Percentiles rank a stretch among this genome's conserved stretches.
phyloP scores from a whole-genome alignment of 306 rosid genomes.

The Casuarina equisetifolia region DNA sequence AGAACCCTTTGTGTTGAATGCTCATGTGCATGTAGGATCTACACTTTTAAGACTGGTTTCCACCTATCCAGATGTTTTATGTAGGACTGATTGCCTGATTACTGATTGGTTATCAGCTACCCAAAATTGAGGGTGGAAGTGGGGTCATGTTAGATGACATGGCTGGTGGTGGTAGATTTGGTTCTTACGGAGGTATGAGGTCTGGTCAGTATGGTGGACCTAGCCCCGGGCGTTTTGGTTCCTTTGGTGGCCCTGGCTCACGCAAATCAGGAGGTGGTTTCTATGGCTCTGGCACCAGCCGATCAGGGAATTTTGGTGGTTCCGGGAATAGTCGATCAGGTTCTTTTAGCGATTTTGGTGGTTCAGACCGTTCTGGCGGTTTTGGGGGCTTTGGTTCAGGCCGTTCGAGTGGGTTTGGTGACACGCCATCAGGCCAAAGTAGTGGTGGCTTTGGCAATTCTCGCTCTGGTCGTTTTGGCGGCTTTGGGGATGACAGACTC shows the following conservation, averaged over 20 bases:
- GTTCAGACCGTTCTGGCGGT: constrained; percentile 36
- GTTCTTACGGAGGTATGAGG: constrained; percentile 44
- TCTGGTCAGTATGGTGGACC: constrained; percentile 43
- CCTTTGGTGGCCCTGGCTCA: constrained; percentile 43
- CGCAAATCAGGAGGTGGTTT: constrained; percentile 41
- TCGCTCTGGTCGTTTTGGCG: constrained; percentile 24
- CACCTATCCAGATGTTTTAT: not conserved
- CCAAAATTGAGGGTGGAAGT: constrained; percentile 56
- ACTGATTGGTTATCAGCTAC: constrained; percentile 63
- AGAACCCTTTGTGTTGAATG: not conserved
- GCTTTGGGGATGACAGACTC: constrained; percentile 32
- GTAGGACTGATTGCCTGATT: constrained; percentile 24
- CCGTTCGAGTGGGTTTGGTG: constrained; percentile 24
- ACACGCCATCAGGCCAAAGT: constrained; percentile 26
- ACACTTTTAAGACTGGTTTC: not conserved
- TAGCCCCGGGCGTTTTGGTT: constrained; percentile 46
- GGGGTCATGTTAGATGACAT: constrained; percentile 44
- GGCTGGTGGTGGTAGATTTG: constrained; percentile 54
- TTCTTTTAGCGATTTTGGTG: too few relatives aligned
- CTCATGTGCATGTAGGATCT: not conserved
- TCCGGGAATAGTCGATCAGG: too few relatives aligned
- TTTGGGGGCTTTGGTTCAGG: constrained; percentile 42
- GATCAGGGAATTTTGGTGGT: constrained; percentile 52
- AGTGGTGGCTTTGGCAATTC: constrained; percentile 27
- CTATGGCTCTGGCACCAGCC: constrained; percentile 45